A percentile compares a stretch with the other conserved stretches of the same genome.
Conservation (phyloP, 331 rosid genomes). For the Malus hybrid region DNA sequence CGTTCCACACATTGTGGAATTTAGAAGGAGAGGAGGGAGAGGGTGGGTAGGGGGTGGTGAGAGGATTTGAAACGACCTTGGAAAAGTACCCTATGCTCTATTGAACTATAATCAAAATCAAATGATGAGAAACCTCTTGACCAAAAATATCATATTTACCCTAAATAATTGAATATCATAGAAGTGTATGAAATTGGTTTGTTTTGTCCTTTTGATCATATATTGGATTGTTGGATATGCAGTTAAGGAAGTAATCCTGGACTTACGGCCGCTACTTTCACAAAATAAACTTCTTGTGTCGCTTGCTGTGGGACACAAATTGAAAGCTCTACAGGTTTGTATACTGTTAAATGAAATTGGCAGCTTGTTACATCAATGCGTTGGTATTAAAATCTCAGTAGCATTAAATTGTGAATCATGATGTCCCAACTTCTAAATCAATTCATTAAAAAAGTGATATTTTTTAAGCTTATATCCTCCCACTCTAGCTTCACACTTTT, state of each 20-base stretch:
- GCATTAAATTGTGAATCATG: neutral
- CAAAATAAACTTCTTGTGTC: conserved; percentile 25
- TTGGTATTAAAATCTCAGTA: neutral
- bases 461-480: neutral
- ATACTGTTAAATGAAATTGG: neutral
- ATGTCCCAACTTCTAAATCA: neutral
- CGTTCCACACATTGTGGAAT: no score
- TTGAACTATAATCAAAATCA: neutral
- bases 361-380: neutral
- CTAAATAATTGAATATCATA: neutral
- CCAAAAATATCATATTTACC: neutral
- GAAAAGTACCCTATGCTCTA: no score
- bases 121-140: neutral
- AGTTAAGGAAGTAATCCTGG: conserved; percentile 20
- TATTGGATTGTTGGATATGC: neutral
- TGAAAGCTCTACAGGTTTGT: conserved; percentile 20
- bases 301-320: conserved; percentile 17
- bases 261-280: conserved; percentile 15
- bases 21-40: no score
- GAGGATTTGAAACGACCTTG: no score
- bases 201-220: neutral
- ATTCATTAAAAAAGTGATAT: neutral
- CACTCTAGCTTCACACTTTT: neutral
- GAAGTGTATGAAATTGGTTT: neutral
- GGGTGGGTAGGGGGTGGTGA: no score